phyloP scores from a whole-genome alignment of 495 filamentous ascomycete genomes.

The Penicillium fimorum region DNA sequence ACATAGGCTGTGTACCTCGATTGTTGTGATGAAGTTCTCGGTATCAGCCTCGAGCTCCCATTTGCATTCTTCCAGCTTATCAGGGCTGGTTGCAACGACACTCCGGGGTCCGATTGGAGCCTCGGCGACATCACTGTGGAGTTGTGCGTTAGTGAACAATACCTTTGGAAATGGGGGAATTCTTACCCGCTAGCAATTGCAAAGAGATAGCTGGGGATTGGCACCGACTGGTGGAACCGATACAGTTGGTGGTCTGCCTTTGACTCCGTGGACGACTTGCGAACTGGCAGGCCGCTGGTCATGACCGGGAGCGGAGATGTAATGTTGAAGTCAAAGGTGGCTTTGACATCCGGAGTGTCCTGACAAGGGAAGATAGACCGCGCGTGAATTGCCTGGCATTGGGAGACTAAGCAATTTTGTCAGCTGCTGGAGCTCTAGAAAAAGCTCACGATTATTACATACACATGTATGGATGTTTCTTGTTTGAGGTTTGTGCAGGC shows the following conservation, averaged over 20 bases:
- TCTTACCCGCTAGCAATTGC: conserved; percentile 76
- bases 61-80: conserved; percentile 77
- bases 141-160: conserved; percentile 3
- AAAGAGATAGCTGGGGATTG: conserved; percentile 92
- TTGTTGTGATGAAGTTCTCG: conserved; percentile 84
- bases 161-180: background rate
- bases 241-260: conserved; percentile 56
- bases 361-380: conserved; percentile 94
- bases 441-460: conserved; percentile 22
- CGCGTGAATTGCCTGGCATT: conserved; percentile 95
- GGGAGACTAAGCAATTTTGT: conserved; percentile 58
- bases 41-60: conserved; percentile 89
- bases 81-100: conserved; percentile 79
- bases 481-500: conserved; percentile 86
- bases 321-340: conserved; percentile 83
- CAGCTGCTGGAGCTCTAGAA: background rate
- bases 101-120: conserved; percentile 84
- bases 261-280: conserved; percentile 42
- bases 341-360: conserved; percentile 94
- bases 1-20: conserved; percentile 54
- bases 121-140: conserved; percentile 66
- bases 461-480: conserved; percentile 93
- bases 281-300: conserved; percentile 76
- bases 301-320: conserved; percentile 82
- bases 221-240: conserved; percentile 81